Evolutionary conservation across 2,329 filamentous ascomycete genomes (phyloP).

Genomic region (Xylaria sp.): DNA sequence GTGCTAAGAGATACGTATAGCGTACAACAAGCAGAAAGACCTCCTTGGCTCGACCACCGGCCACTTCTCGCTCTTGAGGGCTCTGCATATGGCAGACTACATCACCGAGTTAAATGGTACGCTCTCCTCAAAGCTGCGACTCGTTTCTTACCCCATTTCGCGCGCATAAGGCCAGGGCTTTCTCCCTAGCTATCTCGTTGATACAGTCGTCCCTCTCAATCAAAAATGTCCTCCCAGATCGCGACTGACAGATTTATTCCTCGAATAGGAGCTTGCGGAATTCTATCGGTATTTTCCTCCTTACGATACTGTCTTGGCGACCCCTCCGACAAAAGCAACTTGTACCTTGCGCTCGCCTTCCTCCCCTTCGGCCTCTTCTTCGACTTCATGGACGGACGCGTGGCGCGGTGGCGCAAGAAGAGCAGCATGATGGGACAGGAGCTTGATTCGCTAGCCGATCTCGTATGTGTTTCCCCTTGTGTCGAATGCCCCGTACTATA

Average conservation of each 20-base stretch:
- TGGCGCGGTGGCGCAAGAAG: conserved; percentile 96
- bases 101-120: conserved; percentile 85
- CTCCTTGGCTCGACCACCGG: conserved; percentile 76
- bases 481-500: no score
- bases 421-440: conserved; percentile 98
- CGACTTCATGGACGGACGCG: conserved; percentile 97
- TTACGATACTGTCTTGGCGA: conserved; percentile 90
- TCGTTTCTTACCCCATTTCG: not conserved
- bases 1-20: conserved; percentile 53
- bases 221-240: not conserved
- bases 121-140: conserved; percentile 22
- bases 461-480: conserved; percentile 68
- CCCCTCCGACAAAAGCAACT: conserved; percentile 70
- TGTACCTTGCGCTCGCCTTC: conserved; percentile 86
- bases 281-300: conserved; percentile 96
- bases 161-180: not conserved
- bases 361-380: conserved; percentile 96
- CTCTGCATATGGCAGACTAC: conserved; percentile 82
- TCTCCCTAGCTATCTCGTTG: not conserved
- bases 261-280: conserved; percentile 77
- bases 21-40: conserved; percentile 79
- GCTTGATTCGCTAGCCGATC: conserved; percentile 91
- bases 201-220: not conserved
- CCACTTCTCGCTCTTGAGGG: conserved; percentile 76
- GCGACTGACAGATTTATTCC: not conserved